Base-by-base conservation (phyloP, 148 eudicot species). In the Vaccinium darrowii region DNA sequence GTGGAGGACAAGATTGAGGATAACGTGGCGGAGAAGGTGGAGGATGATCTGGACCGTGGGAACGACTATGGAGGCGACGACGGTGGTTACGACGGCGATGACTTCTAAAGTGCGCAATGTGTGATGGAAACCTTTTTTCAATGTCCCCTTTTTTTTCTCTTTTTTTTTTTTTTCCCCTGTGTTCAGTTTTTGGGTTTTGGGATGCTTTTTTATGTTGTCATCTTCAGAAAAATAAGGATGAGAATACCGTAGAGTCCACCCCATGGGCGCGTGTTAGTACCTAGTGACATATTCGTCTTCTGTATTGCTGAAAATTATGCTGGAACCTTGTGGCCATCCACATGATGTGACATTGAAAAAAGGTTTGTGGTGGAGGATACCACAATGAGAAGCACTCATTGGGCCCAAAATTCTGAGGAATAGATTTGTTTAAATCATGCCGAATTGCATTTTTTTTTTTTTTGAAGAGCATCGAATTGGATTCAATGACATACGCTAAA, bases 1-100 rank as follows among this genome's bases (percentile, higher is more conserved):
- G 49, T 93, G 57, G 96, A 95, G 90, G 94, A 94, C 86, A 85
- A 91, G 84, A 60, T 94, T 10, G 98, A 89, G 0, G 96, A 94
- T 39, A 89, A 95, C 10, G 95, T 83, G 11, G 94, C 91, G 2
- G 97, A 95, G 27, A 89, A 82, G 65, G 97, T 91, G 78, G 96
- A 93, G 88, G 95, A 91, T 74, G 94, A 95, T 88, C 81, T 80
- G 19, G 91, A 83, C 1, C 81, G 84, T 23, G 91, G 7, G 5
- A 7, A 85, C 27, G 91, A 63, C 19, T 53, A 23, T 1, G 51
- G 33, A 10, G 33, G 8, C 23, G 73, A 86, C 39, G 93, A 60
- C 14, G 82, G 49, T 2, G 60, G 63, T 13, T 71, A 84, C 21
- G 91, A 86, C 43, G 93, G 62, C 25, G 91, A 81, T 36, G 93